These are phyloP conservation scores for Lasiosphaeria ovina DNA, from an alignment of 495 filamentous ascomycete genomes.

Conservation along the genomic window DNA sequence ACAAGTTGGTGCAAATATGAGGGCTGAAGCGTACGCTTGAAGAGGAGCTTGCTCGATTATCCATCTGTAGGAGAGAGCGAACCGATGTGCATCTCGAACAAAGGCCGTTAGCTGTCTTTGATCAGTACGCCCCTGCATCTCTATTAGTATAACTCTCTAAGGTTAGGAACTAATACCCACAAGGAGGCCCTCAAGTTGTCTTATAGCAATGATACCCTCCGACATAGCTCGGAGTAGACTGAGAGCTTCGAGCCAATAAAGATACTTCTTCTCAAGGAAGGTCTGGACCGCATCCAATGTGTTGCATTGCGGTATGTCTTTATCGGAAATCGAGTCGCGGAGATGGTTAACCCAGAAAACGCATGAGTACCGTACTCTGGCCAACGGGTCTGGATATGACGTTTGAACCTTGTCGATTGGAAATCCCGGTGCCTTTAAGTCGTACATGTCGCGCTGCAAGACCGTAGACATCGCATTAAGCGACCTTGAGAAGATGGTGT, in stretches of 20 bases:
- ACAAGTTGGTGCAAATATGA: slow-evolving; percentile 6
- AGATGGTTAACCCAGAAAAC: slow-evolving; percentile 41
- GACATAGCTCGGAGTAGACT: slow-evolving; percentile 31
- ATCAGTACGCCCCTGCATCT: slow-evolving; percentile 7
- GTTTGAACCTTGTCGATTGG: slow-evolving; percentile 13
- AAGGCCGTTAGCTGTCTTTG: slow-evolving; percentile 8
- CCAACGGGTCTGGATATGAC: slow-evolving; percentile 31
- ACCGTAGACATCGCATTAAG: slow-evolving; percentile 21
- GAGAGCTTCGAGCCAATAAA: slow-evolving; percentile 30
- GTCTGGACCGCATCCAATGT: not conserved
- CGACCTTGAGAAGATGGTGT: slow-evolving; percentile 28
- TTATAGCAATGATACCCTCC: slow-evolving; percentile 25
- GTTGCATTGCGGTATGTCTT: not conserved
- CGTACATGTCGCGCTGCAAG: slow-evolving; percentile 21
- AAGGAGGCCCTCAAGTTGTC: slow-evolving; percentile 16
- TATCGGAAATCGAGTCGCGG: slow-evolving; percentile 15
- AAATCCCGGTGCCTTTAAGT: slow-evolving; percentile 12
- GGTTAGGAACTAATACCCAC: slow-evolving; percentile 13
- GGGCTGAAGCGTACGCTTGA: slow-evolving; percentile 15
- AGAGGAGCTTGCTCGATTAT: slow-evolving; percentile 28
- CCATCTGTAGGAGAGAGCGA: slow-evolving; percentile 25
- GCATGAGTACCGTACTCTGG: slow-evolving; percentile 34
- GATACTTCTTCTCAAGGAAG: slow-evolving; percentile 12
- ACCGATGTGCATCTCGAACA: slow-evolving; percentile 24
- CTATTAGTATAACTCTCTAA: slow-evolving; percentile 3